A percentile compares a stretch with the other conserved stretches of the same genome.
phyloP scores from a whole-genome alignment of 2,329 filamentous ascomycete species.

The Apiospora arundinis region DNA sequence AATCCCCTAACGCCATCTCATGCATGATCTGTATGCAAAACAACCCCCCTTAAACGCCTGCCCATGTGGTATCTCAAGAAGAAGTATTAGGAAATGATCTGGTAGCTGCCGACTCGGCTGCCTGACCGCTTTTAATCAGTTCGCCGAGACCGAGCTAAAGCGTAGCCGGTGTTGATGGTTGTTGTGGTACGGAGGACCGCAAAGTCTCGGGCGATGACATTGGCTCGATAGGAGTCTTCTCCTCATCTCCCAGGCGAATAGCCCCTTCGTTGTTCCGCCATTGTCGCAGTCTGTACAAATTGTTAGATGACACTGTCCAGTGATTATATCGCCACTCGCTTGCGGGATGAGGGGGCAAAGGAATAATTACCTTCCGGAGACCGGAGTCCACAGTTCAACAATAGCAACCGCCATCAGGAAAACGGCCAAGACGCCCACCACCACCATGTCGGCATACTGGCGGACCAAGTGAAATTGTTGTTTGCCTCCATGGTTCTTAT shows the following conservation, averaged over 20 bases:
- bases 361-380: conserved; percentile 35
- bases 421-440: conserved; percentile 33
- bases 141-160: background rate
- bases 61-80: conserved; percentile 22
- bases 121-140: background rate
- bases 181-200: background rate
- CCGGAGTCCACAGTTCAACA: conserved; percentile 33
- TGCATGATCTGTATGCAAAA: background rate
- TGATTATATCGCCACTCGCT: background rate
- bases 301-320: background rate
- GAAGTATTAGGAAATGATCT: conserved; percentile 10
- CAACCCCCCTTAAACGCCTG: conserved; percentile 10
- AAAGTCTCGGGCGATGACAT: background rate
- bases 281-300: conserved; percentile 28
- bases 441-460: conserved; percentile 35
- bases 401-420: conserved; percentile 32
- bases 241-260: conserved; percentile 34
- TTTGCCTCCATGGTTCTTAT: conserved; percentile 31
- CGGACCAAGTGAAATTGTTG: conserved; percentile 35
- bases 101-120: background rate
- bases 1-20: background rate
- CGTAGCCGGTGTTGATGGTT: background rate
- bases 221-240: conserved; percentile 12
- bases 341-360: background rate
- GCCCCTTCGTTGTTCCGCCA: conserved; percentile 29